phyloP scores from a whole-genome alignment of 805 yeast genomes.

The Kodamaea leandrae region DNA sequence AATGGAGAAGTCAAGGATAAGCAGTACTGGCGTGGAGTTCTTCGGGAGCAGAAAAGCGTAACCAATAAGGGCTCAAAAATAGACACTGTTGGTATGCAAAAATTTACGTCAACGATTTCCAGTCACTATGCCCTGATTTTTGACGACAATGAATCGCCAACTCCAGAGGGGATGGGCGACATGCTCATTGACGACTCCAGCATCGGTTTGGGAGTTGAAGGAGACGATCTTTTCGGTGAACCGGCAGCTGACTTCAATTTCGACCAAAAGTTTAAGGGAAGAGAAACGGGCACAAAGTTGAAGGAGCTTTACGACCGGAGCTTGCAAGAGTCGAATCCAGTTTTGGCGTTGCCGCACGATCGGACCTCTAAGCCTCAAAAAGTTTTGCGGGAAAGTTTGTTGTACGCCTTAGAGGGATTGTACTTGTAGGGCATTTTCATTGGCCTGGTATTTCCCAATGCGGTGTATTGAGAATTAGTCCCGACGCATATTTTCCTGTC shows the following conservation, averaged over 20 bases:
- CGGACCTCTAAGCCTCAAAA: slow-evolving; percentile 1
- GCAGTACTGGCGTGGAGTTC: slow-evolving; percentile 20
- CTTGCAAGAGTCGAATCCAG: slow-evolving; percentile 1
- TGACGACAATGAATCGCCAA: slow-evolving; percentile 4
- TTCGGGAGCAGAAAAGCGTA: not conserved
- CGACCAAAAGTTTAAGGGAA: not conserved
- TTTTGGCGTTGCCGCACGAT: not conserved
- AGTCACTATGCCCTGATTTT: slow-evolving; percentile 9
- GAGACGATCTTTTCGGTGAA: slow-evolving; percentile 8
- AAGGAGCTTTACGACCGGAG: not conserved
- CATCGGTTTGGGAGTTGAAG: slow-evolving; percentile 3
- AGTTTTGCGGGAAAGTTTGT: slow-evolving; percentile 4
- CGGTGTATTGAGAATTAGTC: too few species aligned
- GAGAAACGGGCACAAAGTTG: slow-evolving; percentile 1
- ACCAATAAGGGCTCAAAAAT: not conserved
- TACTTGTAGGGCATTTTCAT: too few species aligned
- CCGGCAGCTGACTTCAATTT: slow-evolving; percentile 3
- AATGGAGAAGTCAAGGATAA: slow-evolving; percentile 19
- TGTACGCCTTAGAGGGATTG: slow-evolving; percentile 5
- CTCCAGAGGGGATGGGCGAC: slow-evolving; percentile 5
- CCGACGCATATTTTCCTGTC: too few species aligned
- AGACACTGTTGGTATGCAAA: not conserved
- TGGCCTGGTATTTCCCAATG: too few species aligned
- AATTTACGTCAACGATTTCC: slow-evolving; percentile 4
- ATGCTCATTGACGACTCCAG: slow-evolving; percentile 7